These are phyloP conservation scores for Collybiopsis confluens DNA, from an alignment of 768 basidiomycete genomes.

Conservation along the genomic window DNA sequence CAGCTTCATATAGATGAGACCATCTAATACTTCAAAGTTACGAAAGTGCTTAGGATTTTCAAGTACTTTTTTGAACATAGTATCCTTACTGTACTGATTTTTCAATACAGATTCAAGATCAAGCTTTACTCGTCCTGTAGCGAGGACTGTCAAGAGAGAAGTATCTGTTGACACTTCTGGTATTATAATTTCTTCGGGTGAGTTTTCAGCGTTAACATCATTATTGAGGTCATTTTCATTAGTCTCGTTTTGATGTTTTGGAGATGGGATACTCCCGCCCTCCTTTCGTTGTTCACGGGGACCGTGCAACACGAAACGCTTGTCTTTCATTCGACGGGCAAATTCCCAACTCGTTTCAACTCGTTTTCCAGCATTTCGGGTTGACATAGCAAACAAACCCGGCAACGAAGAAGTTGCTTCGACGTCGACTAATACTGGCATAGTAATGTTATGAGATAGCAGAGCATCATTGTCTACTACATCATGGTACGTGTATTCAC, in stretches of 20 bases:
- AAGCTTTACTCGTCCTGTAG: not conserved
- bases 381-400: not conserved
- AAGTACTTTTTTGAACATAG: slow-evolving; percentile 14
- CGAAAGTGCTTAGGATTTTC: slow-evolving; percentile 10
- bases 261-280: slow-evolving; percentile 3
- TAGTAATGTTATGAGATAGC: too few species aligned
- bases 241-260: not conserved
- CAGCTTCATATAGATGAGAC: slow-evolving; percentile 10
- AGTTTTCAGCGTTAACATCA: not conserved
- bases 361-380: not conserved
- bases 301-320: slow-evolving; percentile 12
- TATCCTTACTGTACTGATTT: slow-evolving; percentile 14
- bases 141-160: slow-evolving; percentile 2
- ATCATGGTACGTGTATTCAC: too few species aligned
- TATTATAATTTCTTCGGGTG: too few species aligned
- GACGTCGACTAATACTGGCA: too few species aligned
- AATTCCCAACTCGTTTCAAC: not conserved
- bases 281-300: slow-evolving; percentile 8
- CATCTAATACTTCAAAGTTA: slow-evolving; percentile 14
- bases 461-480: too few species aligned
- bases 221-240: too few species aligned
- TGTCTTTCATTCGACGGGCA: not conserved
- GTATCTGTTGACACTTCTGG: slow-evolving; percentile 5
- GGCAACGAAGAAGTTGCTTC: not conserved
- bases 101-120: slow-evolving; percentile 7